These are phyloP conservation scores for Apophysomyces sp. DNA, from an alignment of 371 early-diverging fungal species.

Conservation along the genomic window DNA sequence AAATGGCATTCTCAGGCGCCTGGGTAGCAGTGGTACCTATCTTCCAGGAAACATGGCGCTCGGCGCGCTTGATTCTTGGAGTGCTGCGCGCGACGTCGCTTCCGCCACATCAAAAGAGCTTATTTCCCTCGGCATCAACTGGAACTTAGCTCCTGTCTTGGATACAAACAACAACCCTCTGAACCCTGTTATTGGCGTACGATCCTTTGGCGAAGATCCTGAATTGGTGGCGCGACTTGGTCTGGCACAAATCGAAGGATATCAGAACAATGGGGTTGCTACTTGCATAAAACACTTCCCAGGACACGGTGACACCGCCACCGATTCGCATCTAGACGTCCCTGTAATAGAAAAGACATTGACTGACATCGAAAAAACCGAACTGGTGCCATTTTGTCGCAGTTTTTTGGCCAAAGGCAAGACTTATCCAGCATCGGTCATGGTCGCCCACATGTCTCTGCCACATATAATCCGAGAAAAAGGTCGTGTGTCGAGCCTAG, in stretches of 20 bases:
- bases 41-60: conserved; percentile 47
- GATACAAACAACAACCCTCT: conserved; percentile 48
- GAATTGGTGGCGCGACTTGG: conserved; percentile 31
- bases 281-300: conserved; percentile 49
- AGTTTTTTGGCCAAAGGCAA: conserved; percentile 16
- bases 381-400: conserved; percentile 39
- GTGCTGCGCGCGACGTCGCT: conserved; percentile 36
- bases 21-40: conserved; percentile 40
- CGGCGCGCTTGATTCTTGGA: conserved; percentile 36
- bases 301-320: conserved; percentile 53
- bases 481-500: conserved; percentile 30
- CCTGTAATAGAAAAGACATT: conserved; percentile 45
- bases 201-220: conserved; percentile 45
- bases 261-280: conserved; percentile 31
- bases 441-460: conserved; percentile 46
- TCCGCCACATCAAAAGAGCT: conserved; percentile 33
- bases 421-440: conserved; percentile 38
- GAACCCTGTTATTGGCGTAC: conserved; percentile 50
- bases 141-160: conserved; percentile 47
- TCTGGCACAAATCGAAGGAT: conserved; percentile 37
- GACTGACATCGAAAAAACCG: conserved; percentile 30
- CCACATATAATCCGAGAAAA: conserved; percentile 25
- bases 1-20: conserved; percentile 45
- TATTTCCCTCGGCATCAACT: conserved; percentile 41
- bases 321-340: conserved; percentile 49